Evolutionary conservation across 148 eudicot species (phyloP).

Genomic region (Dysphania ambrosioides): DNA sequence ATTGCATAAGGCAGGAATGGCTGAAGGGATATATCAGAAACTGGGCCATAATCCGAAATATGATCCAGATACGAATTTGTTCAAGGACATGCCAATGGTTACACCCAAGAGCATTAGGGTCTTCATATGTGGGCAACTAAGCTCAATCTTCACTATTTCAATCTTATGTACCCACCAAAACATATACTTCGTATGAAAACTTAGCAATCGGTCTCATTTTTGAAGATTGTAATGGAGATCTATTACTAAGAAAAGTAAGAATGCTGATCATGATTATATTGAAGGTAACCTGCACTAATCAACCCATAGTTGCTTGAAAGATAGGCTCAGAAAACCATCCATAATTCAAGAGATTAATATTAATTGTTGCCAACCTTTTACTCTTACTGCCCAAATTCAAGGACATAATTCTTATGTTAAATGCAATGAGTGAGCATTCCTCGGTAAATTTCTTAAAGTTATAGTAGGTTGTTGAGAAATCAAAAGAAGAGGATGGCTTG

Average conservation of each 20-base stretch:
- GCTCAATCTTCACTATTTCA: too few relatives aligned
- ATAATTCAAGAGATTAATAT: neutral
- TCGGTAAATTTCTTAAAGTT: too few relatives aligned
- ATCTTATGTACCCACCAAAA: neutral
- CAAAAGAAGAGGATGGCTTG: neutral
- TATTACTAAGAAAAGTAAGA: neutral
- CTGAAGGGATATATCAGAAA: slow-evolving; percentile 60
- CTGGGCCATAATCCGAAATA: slow-evolving; percentile 62
- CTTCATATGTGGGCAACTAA: slow-evolving; percentile 68
- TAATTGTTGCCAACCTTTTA: too few relatives aligned
- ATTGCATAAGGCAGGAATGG: slow-evolving; percentile 53
- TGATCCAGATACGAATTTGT: slow-evolving; percentile 54
- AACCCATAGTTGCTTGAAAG: neutral
- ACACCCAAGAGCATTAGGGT: slow-evolving; percentile 75
- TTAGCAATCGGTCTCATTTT: neutral
- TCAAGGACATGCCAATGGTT: slow-evolving; percentile 76
- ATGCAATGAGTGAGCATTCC: too few relatives aligned
- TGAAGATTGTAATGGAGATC: too few relatives aligned
- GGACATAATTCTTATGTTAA: too few relatives aligned
- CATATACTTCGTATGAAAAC: neutral
- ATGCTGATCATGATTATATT: neutral
- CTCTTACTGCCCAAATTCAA: too few relatives aligned
- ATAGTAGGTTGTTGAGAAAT: neutral
- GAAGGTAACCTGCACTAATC: neutral
- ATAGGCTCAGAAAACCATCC: too few relatives aligned